Percentiles rank a stretch among this genome's conserved stretches.
phyloP scores from a whole-genome alignment of 2,329 filamentous ascomycete genomes.

The Arthroderma uncinatum region DNA sequence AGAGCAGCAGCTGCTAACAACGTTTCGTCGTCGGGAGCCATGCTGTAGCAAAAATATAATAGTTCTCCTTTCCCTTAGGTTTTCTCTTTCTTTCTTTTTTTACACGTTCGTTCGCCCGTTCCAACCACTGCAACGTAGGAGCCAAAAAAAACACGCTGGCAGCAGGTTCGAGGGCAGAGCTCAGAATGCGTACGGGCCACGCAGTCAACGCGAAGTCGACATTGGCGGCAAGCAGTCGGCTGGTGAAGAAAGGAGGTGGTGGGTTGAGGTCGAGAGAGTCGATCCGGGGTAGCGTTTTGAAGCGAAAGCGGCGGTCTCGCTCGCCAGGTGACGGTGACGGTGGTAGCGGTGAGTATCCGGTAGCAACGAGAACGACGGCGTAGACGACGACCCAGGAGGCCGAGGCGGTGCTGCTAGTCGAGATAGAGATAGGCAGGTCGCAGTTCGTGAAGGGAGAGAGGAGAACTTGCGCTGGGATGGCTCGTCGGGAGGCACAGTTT shows the following conservation, averaged over 20 bases:
- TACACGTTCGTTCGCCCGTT: not conserved
- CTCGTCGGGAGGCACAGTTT: too few relatives aligned
- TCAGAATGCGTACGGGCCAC: not conserved
- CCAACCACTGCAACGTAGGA: not conserved
- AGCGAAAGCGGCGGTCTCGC: not conserved
- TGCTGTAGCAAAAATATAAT: conserved; percentile 15
- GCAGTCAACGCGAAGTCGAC: conserved; percentile 1
- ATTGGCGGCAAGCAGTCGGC: not conserved
- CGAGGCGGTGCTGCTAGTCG: not conserved
- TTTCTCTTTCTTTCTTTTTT: not conserved
- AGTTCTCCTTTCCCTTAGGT: not conserved
- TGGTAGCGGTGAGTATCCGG: too few relatives aligned
- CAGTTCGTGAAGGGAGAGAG: too few relatives aligned
- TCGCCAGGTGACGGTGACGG: too few relatives aligned
- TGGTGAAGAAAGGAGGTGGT: not conserved
- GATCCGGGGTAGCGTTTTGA: conserved; percentile 4
- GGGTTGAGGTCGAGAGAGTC: not conserved
- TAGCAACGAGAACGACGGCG: too few relatives aligned
- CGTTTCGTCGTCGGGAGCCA: conserved; percentile 39
- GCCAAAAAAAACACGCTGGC: not conserved
- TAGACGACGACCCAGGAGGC: not conserved
- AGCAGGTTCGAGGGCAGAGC: not conserved
- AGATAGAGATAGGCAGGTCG: too few relatives aligned
- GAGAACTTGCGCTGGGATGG: not conserved
- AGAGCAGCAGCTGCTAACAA: conserved; percentile 38